Evolutionary conservation across 2,329 filamentous ascomycete species (phyloP).

Genomic region (Emericellopsis cladophorae): DNA sequence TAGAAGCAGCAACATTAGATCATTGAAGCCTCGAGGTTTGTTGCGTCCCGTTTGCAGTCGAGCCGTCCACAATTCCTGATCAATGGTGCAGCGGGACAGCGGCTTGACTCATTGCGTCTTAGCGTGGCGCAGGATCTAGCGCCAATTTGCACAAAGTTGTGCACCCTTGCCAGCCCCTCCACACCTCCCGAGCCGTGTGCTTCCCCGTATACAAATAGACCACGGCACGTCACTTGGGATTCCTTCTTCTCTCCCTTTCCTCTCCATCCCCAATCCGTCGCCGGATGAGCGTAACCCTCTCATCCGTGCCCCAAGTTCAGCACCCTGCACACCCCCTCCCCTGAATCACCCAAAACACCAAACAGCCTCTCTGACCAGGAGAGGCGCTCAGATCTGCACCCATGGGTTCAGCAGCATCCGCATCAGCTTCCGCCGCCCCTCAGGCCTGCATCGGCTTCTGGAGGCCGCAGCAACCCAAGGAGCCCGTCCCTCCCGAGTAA

Average conservation of each 20-base stretch:
- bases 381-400: constrained; percentile 9
- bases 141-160: not conserved
- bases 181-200: no score
- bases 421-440: constrained; percentile 2
- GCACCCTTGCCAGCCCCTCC: not conserved
- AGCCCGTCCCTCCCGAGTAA: constrained; percentile 3
- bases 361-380: constrained; percentile 5
- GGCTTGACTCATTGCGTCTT: no score
- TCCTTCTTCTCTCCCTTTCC: not conserved
- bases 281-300: constrained; percentile 4
- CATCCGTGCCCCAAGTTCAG: constrained; percentile 3
- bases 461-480: constrained; percentile 7
- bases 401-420: constrained; percentile 6
- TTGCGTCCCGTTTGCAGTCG: no score
- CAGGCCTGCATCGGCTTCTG: constrained; percentile 3
- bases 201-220: no score
- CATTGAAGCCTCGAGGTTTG: no score
- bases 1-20: no score
- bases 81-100: no score
- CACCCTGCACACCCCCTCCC: not conserved
- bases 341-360: not conserved
- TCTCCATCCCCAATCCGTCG: constrained; percentile 2
- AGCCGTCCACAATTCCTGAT: no score
- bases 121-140: not conserved
- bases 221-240: no score